Percentiles rank a stretch among this genome's conserved stretches.
These are phyloP conservation scores for Coniferiporia weirii DNA, from an alignment of 1,284 basidiomycete species.

Conservation along the genomic window DNA sequence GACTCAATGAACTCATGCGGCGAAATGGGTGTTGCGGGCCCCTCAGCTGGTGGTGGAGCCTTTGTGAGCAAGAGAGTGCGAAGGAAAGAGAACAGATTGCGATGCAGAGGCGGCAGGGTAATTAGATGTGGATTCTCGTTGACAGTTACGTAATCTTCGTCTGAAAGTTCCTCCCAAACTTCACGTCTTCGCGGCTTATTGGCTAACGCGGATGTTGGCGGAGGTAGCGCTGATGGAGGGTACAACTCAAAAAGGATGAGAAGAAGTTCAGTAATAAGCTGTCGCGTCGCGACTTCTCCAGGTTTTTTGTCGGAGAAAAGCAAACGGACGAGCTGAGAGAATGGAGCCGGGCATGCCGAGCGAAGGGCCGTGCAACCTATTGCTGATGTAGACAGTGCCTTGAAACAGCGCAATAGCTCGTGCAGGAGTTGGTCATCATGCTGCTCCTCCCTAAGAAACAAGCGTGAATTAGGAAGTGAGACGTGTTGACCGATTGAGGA, in stretches of 20 bases:
- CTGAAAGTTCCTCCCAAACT: conserved; percentile 42
- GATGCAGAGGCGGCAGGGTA: conserved; percentile 66
- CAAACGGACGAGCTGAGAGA: conserved; percentile 74
- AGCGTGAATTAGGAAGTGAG: neutral
- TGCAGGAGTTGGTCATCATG: conserved; percentile 94
- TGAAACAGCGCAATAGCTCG: conserved; percentile 90
- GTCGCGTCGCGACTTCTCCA: conserved; percentile 85
- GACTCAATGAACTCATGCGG: conserved; percentile 88
- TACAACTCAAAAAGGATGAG: conserved; percentile 82
- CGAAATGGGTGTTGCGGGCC: conserved; percentile 55
- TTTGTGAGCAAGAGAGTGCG: conserved; percentile 68
- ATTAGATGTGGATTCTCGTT: conserved; percentile 43
- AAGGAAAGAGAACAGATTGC: conserved; percentile 63
- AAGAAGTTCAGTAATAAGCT: conserved; percentile 86
- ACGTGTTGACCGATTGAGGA: neutral
- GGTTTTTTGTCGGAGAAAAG: conserved; percentile 97
- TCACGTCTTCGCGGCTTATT: conserved; percentile 39
- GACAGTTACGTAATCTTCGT: conserved; percentile 28
- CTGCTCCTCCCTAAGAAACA: conserved; percentile 78
- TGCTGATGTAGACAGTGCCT: conserved; percentile 86
- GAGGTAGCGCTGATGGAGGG: conserved; percentile 60
- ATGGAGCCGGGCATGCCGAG: conserved; percentile 80
- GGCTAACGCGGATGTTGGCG: conserved; percentile 26
- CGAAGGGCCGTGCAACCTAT: conserved; percentile 81
- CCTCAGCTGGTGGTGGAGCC: conserved; percentile 67